Base-by-base conservation (phyloP, 208 protist genomes). In the Lotmaria passim region DNA sequence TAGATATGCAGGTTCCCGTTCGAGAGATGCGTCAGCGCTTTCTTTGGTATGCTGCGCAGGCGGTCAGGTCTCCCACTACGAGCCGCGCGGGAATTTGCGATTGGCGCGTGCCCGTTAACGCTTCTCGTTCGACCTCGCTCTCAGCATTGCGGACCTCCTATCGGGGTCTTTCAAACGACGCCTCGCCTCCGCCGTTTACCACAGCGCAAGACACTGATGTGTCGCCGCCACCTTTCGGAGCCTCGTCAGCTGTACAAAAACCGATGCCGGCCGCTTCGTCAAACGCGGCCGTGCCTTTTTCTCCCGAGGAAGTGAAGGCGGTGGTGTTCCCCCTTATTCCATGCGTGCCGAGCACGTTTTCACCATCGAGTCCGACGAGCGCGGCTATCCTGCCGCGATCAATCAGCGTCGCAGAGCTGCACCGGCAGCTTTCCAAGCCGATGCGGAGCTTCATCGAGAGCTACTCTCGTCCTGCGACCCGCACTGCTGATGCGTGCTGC, bases 281-380 rank as follows among this genome's bases (percentile, higher is more conserved):
- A 55, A 7, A 3, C n/a, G 33, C 19, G 6, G 14, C 52, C 3
- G 33, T 38, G n/a, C 55, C 38, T 0, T 66, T 56, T 17, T 52
- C 60, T 5, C 46, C 44, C 3, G 4, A 41, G 34, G 60, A 66
- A 23, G 34, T 66, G 15, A 39, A 36, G 15, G 33, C 31, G 1
- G 21, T 66, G 0, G 60, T 66, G 28, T 56, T 53, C 0, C 47
- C 60, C 4, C n/a, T 66, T 23, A 33, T 66, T 14, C 60, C 60
- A 3, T 51, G 24, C 44, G 55, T 24, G 19, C 56, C 67, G 7
- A 15, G n/a, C 38, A 28, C 31, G 21, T 10, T 28, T 21, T 24
- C 23, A 10, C 24, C 44, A 6, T 52, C 60, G 7, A 41, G 4
- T 15, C 0, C 4, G 21, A 28, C 4, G 21, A 28, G 15, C 33